phyloP scores from a whole-genome alignment of 306 rosid species.

The Lathyrus tuberosus region DNA sequence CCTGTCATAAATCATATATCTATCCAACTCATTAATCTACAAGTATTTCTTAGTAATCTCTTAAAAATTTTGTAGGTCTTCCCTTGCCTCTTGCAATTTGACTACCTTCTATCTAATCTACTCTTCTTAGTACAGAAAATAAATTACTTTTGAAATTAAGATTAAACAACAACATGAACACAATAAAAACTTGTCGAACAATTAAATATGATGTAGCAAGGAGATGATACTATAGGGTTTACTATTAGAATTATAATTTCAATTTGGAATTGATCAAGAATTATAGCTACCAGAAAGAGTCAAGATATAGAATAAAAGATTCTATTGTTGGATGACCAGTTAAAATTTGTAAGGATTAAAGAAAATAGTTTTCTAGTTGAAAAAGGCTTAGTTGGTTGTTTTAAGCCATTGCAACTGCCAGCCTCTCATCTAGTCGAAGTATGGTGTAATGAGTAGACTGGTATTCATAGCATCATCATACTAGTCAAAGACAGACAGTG shows the following conservation, averaged over 20 bases:
- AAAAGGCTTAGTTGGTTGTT: not conserved
- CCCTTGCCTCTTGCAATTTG: not conserved
- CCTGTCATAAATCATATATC: too few species aligned
- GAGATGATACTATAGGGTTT: not conserved
- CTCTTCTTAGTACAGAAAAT: too few species aligned
- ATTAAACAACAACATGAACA: conserved; percentile 14
- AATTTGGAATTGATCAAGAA: too few species aligned
- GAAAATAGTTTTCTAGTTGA: not conserved
- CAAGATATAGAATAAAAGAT: not conserved
- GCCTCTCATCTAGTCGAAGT: not conserved
- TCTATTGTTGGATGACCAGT: not conserved
- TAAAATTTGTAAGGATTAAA: not conserved
- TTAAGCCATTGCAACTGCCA: not conserved
- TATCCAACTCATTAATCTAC: not conserved
- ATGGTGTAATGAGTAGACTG: not conserved
- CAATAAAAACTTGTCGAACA: conserved; percentile 6
- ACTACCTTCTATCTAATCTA: not conserved
- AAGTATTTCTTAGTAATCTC: not conserved
- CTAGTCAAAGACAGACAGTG: not conserved
- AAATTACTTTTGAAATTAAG: not conserved
- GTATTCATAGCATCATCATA: conserved; percentile 13
- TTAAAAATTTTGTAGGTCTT: not conserved
- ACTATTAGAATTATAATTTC: not conserved
- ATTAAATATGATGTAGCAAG: conserved; percentile 22
- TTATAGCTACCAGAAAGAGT: not conserved